Conservation (phyloP, 2,329 filamentous ascomycete genomes). For the Tolypocladium tundrense region DNA sequence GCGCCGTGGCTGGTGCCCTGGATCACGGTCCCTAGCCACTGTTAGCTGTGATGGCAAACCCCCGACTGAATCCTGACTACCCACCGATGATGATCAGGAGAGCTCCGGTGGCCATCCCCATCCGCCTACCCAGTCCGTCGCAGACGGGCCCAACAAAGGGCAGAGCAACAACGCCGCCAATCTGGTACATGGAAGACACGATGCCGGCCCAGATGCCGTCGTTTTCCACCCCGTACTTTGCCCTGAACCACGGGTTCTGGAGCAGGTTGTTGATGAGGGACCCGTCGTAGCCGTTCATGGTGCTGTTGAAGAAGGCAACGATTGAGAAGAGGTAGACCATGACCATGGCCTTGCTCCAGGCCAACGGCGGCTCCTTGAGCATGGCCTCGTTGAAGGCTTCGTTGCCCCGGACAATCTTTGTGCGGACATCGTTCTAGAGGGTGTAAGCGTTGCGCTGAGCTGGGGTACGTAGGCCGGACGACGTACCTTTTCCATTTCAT, state of each 20-base stretch:
- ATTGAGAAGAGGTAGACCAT: neutral
- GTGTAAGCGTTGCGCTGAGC: neutral
- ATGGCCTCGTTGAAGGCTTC: neutral
- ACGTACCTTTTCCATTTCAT: neutral
- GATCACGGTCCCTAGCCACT: neutral
- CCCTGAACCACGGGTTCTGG: neutral
- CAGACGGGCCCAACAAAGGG: neutral
- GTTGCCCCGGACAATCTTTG: neutral
- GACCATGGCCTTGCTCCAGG: neutral
- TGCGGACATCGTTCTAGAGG: neutral
- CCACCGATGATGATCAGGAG: neutral
- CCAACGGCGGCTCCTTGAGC: neutral
- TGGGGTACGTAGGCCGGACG: neutral
- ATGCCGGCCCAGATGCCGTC: neutral
- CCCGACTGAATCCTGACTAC: neutral
- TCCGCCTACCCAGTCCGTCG: neutral
- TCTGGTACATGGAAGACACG: neutral
- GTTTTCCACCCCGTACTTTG: neutral
- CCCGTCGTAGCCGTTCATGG: neutral
- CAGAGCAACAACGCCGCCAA: neutral
- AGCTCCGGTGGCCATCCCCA: neutral
- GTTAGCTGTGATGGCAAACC: neutral
- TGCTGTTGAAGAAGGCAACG: neutral
- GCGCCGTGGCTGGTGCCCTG: neutral
- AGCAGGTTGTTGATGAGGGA: neutral